Evolutionary conservation across 495 filamentous ascomycete species (phyloP).

Genomic region (Hyaloscypha bicolor): DNA sequence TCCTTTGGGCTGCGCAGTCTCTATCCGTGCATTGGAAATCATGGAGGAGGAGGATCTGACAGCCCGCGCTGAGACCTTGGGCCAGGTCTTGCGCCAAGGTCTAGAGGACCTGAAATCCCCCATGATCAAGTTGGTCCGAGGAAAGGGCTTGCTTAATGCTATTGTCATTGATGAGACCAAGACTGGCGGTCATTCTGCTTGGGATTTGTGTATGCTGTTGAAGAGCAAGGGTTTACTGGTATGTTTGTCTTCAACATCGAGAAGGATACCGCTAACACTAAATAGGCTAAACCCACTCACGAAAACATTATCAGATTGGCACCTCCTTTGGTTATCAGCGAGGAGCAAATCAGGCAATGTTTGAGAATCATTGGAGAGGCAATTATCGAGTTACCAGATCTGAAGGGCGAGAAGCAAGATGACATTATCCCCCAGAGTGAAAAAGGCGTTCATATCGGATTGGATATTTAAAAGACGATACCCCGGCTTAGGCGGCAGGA

Average conservation of each 20-base stretch:
- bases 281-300: constrained; percentile 97
- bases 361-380: constrained; percentile 76
- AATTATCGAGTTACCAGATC: constrained; percentile 58
- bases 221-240: constrained; percentile 96
- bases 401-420: constrained; percentile 30
- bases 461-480: neutral
- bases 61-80: constrained; percentile 76
- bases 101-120: constrained; percentile 70
- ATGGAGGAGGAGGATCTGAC: constrained; percentile 90
- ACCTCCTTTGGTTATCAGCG: constrained; percentile 82
- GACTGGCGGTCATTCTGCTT: constrained; percentile 84
- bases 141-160: constrained; percentile 94
- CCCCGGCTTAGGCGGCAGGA: constrained; percentile 4
- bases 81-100: constrained; percentile 81
- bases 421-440: constrained; percentile 26
- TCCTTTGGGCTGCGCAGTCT: constrained; percentile 94
- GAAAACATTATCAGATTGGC: constrained; percentile 97
- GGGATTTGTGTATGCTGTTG: constrained; percentile 94
- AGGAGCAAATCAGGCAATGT: constrained; percentile 79
- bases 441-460: constrained; percentile 30
- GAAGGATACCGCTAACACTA: neutral
- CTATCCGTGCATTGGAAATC: constrained; percentile 93
- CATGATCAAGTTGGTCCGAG: constrained; percentile 80
- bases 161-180: constrained; percentile 93
- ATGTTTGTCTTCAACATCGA: constrained; percentile 30